These are phyloP conservation scores for Tillandsia leiboldiana DNA, from an alignment of 176 grass and related monocot species.

Conservation along the genomic window DNA sequence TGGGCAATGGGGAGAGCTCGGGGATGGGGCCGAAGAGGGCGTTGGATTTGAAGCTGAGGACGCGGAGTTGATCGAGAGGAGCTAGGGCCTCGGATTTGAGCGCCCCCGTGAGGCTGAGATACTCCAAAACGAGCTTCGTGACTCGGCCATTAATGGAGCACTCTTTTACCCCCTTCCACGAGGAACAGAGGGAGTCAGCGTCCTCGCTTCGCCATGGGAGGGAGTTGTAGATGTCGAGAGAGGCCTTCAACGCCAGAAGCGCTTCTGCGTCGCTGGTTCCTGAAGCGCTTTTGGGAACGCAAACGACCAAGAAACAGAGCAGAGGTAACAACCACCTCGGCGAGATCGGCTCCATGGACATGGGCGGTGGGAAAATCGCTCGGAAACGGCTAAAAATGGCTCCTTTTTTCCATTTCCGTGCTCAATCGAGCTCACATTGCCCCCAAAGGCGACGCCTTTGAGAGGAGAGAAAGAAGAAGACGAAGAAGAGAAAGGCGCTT, in stretches of 20 bases:
- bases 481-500: not conserved
- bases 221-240: conserved; percentile 43
- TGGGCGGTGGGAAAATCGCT: not conserved
- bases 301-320: conserved; percentile 11
- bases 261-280: conserved; percentile 35
- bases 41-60: conserved; percentile 88
- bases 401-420: too few species aligned
- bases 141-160: conserved; percentile 35
- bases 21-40: conserved; percentile 61
- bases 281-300: not conserved
- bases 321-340: not conserved
- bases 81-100: conserved; percentile 39
- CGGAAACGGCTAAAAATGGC: not conserved
- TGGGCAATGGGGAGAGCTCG: conserved; percentile 42
- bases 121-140: conserved; percentile 89
- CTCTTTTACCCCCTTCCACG: conserved; percentile 67
- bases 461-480: not conserved
- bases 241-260: conserved; percentile 53
- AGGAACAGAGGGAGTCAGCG: conserved; percentile 28
- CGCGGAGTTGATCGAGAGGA: conserved; percentile 63
- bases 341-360: not conserved
- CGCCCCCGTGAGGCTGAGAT: conserved; percentile 60
- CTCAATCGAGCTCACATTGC: not conserved
- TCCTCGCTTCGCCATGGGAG: conserved; percentile 48
- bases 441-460: not conserved